phyloP scores from a whole-genome alignment of 169 alveolate species.

The Eimeria necatrix region DNA sequence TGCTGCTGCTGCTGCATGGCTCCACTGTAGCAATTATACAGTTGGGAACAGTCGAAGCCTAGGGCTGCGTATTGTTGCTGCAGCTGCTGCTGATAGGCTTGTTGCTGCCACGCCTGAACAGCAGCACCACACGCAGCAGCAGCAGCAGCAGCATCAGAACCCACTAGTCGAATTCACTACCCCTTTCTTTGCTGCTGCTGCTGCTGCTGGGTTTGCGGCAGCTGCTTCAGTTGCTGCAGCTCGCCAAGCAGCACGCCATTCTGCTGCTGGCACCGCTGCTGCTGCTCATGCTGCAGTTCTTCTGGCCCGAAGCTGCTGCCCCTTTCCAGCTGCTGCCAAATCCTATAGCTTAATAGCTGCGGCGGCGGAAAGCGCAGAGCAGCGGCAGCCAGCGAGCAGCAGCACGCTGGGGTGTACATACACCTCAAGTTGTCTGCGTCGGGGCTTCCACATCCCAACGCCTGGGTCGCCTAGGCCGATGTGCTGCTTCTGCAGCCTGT shows the following conservation, averaged over 20 bases:
- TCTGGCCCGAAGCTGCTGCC: background rate
- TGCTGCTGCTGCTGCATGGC: conserved; percentile 54
- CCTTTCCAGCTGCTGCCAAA: conserved; percentile 1
- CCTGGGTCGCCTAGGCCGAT: conserved; percentile 34
- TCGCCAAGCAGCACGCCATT: background rate
- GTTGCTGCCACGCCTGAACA: conserved; percentile 74
- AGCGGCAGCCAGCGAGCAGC: background rate
- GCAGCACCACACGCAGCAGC: conserved; percentile 76
- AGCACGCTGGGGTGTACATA: background rate
- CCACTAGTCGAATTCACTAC: conserved; percentile 23
- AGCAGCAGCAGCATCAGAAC: conserved; percentile 47
- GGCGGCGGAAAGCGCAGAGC: conserved; percentile 18
- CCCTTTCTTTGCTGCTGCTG: conserved; percentile 34
- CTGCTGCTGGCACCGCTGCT: conserved; percentile 19
- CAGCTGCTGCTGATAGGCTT: conserved; percentile 71
- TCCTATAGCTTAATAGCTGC: background rate
- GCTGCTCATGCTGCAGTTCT: background rate
- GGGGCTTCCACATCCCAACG: conserved; percentile 73
- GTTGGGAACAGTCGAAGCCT: conserved; percentile 62
- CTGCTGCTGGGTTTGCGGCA: conserved; percentile 36
- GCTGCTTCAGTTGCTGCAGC: conserved; percentile 33
- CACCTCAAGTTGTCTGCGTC: conserved; percentile 8
- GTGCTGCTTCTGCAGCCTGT: background rate
- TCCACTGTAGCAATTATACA: conserved; percentile 62
- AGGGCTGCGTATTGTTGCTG: conserved; percentile 71